These are phyloP conservation scores for Saturnispora gosingensis DNA, from an alignment of 805 yeast species.

Conservation along the genomic window DNA sequence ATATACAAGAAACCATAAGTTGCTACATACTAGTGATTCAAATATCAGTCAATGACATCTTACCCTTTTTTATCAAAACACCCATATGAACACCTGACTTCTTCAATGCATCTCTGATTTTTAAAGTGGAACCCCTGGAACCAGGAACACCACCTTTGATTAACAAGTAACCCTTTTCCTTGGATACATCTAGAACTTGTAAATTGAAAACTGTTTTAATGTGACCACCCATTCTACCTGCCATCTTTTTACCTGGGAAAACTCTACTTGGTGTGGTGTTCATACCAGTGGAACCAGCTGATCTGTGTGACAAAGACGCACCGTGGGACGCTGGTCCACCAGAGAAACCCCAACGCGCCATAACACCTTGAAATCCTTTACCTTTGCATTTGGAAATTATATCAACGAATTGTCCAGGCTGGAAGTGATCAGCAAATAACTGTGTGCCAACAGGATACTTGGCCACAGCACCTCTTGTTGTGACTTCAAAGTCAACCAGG, in stretches of 20 bases:
- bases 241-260: slow-evolving; percentile 95
- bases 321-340: slow-evolving; percentile 95
- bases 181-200: slow-evolving; percentile 70
- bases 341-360: slow-evolving; percentile 85
- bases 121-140: slow-evolving; percentile 65
- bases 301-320: slow-evolving; percentile 86
- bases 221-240: slow-evolving; percentile 89
- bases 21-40: background rate
- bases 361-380: slow-evolving; percentile 96
- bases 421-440: slow-evolving; percentile 75
- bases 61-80: slow-evolving; percentile 5
- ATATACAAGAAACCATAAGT: background rate
- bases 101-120: slow-evolving; percentile 71
- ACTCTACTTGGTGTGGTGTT: slow-evolving; percentile 95
- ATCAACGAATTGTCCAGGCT: slow-evolving; percentile 77
- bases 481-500: slow-evolving; percentile 72
- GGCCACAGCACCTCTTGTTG: slow-evolving; percentile 40
- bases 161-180: slow-evolving; percentile 68
- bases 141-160: slow-evolving; percentile 92
- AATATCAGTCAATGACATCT: slow-evolving; percentile 1
- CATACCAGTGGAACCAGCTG: slow-evolving; percentile 96
- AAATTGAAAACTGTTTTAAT: slow-evolving; percentile 67
- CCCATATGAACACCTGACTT: slow-evolving; percentile 24
- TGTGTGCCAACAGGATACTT: slow-evolving; percentile 70
- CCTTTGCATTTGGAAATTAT: slow-evolving; percentile 75